These are phyloP conservation scores for Mycena floridula DNA, from an alignment of 768 basidiomycete genomes.

Conservation along the genomic window DNA sequence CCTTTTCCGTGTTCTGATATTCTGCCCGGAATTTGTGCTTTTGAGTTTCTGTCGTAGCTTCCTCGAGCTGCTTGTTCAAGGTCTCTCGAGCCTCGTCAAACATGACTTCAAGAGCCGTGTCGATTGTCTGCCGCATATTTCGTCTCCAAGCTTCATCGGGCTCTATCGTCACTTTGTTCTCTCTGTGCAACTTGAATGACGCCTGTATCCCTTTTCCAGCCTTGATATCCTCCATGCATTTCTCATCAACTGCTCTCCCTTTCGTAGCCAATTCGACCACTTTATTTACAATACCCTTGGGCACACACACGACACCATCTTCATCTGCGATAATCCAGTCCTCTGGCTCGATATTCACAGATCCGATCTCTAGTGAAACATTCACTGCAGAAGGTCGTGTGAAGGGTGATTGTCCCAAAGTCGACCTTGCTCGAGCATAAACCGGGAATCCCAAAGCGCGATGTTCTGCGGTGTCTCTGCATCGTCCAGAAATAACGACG, in stretches of 20 bases:
- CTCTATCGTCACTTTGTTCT: too few species aligned
- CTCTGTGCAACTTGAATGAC: slow-evolving; percentile 75
- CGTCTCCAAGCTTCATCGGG: too few species aligned
- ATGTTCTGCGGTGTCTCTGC: slow-evolving; percentile 80
- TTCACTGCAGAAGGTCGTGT: slow-evolving; percentile 76
- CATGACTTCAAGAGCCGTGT: too few species aligned
- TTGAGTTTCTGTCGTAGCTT: too few species aligned
- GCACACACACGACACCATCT: slow-evolving; percentile 85
- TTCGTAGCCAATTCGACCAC: slow-evolving; percentile 55
- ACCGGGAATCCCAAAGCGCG: slow-evolving; percentile 67
- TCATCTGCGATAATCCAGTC: slow-evolving; percentile 85
- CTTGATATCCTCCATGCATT: slow-evolving; percentile 69
- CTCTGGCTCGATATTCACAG: slow-evolving; percentile 60
- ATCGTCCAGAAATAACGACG: slow-evolving; percentile 79
- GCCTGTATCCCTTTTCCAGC: slow-evolving; percentile 69
- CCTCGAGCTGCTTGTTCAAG: too few species aligned
- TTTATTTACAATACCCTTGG: slow-evolving; percentile 40
- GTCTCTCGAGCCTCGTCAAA: too few species aligned
- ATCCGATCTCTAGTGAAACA: slow-evolving; percentile 49
- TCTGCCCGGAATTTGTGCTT: too few species aligned
- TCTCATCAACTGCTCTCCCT: slow-evolving; percentile 60
- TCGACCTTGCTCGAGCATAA: slow-evolving; percentile 77
- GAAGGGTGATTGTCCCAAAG: slow-evolving; percentile 81
- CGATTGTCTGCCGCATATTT: too few species aligned
- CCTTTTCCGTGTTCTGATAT: too few species aligned